A percentile compares a stretch with the other conserved stretches of the same genome.
Conservation (phyloP, 305 asterid genomes). For the Stenogyne calaminthoides region DNA sequence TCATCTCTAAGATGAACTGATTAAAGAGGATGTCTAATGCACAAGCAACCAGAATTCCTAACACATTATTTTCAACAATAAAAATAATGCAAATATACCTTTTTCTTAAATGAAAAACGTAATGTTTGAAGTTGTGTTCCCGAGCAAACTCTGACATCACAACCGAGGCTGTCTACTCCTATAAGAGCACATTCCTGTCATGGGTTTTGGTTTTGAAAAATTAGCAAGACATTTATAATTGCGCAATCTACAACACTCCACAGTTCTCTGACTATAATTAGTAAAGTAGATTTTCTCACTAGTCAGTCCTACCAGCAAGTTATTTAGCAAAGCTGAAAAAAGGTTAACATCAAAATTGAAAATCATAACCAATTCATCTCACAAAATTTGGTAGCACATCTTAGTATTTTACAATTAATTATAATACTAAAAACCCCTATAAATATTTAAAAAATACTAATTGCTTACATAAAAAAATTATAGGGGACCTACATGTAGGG, state of each 20-base stretch:
- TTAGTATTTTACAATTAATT: not conserved
- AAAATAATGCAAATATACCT: slow-evolving; percentile 52
- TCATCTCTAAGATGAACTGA: not conserved
- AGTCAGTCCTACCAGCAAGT: not conserved
- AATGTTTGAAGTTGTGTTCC: slow-evolving; percentile 89
- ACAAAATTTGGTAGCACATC: not conserved
- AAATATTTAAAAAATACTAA: too few species aligned
- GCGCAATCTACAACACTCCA: not conserved
- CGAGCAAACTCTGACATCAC: slow-evolving; percentile 87
- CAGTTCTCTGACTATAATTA: slow-evolving; percentile 8
- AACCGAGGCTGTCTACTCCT: slow-evolving; percentile 88
- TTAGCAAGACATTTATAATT: slow-evolving; percentile 21
- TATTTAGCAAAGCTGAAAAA: slow-evolving; percentile 12
- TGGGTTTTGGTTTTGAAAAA: slow-evolving; percentile 23
- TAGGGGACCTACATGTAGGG: too few species aligned
- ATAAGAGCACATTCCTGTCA: slow-evolving; percentile 77
- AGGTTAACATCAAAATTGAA: not conserved
- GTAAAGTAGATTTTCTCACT: not conserved
- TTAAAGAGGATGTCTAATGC: slow-evolving; percentile 6
- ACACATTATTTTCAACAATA: not conserved
- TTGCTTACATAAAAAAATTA: too few species aligned
- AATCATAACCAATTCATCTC: slow-evolving; percentile 13
- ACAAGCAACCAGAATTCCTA: not conserved
- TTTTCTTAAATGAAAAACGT: slow-evolving; percentile 82
- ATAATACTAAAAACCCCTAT: too few species aligned